These are phyloP conservation scores for Colletotrichum gloeosporioides DNA, from an alignment of 2,329 filamentous ascomycete species.

Conservation along the genomic window DNA sequence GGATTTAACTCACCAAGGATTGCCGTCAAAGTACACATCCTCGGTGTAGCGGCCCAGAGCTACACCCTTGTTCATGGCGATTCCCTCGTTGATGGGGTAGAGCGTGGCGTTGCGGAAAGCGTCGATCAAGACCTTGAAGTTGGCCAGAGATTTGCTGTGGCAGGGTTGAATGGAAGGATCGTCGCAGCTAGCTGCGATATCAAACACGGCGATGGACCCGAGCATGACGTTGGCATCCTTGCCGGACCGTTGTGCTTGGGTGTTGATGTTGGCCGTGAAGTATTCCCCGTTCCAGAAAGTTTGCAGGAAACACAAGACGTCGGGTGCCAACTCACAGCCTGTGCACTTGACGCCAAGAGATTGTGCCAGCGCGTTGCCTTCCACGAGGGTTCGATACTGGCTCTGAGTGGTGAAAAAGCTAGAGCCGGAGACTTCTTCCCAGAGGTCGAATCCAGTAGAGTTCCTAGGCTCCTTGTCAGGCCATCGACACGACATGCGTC, in stretches of 20 bases:
- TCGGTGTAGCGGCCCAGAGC: conserved; percentile 52
- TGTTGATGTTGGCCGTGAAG: conserved; percentile 57
- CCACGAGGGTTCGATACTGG: conserved; percentile 54
- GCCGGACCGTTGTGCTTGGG: conserved; percentile 52
- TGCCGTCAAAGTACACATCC: conserved; percentile 61
- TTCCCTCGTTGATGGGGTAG: conserved; percentile 57
- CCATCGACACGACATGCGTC: background rate
- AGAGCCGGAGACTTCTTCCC: conserved; percentile 63
- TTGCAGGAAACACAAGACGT: conserved; percentile 59
- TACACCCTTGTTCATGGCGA: conserved; percentile 47
- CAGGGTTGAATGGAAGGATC: conserved; percentile 63
- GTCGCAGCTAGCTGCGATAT: conserved; percentile 54
- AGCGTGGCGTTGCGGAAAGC: conserved; percentile 53
- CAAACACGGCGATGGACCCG: conserved; percentile 53
- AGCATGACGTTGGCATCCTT: conserved; percentile 62
- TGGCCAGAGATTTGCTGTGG: conserved; percentile 54
- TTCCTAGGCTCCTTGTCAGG: conserved; percentile 35
- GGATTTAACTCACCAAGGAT: conserved; percentile 51
- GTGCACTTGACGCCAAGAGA: conserved; percentile 53
- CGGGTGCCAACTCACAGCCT: conserved; percentile 55
- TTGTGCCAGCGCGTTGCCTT: conserved; percentile 57
- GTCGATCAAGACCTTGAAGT: conserved; percentile 61
- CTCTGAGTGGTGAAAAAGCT: conserved; percentile 65
- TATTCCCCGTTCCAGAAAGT: conserved; percentile 64
- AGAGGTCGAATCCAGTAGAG: conserved; percentile 62